These are phyloP conservation scores for Penicillium nucicola DNA, from an alignment of 495 filamentous ascomycete genomes.

Conservation along the genomic window DNA sequence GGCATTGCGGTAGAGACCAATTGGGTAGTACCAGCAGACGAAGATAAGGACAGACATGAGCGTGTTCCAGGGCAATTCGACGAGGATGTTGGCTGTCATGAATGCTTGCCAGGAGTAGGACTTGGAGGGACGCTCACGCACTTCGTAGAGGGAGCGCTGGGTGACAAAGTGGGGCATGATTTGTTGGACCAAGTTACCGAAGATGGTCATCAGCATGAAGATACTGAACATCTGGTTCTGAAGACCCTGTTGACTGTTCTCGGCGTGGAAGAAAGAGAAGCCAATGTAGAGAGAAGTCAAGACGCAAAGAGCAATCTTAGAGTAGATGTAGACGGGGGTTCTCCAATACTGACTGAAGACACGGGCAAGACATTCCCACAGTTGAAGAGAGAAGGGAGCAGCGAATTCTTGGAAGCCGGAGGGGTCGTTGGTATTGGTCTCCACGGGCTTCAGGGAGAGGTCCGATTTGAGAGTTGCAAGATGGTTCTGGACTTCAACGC, in stretches of 20 bases:
- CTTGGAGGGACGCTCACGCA: slow-evolving; percentile 68
- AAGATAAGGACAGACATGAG: slow-evolving; percentile 62
- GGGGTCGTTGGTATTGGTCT: slow-evolving; percentile 28
- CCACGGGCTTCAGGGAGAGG: slow-evolving; percentile 44
- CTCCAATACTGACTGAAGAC: slow-evolving; percentile 60
- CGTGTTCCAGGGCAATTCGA: slow-evolving; percentile 72
- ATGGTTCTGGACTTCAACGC: slow-evolving; percentile 61
- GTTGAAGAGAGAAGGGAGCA: slow-evolving; percentile 51
- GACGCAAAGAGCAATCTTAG: slow-evolving; percentile 55
- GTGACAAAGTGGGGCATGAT: slow-evolving; percentile 70
- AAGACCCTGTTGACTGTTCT: slow-evolving; percentile 73
- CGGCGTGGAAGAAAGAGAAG: slow-evolving; percentile 82
- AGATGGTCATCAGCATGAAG: slow-evolving; percentile 83
- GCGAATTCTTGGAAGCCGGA: slow-evolving; percentile 48
- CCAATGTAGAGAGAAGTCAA: slow-evolving; percentile 72
- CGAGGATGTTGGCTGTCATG: slow-evolving; percentile 63
- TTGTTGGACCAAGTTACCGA: slow-evolving; percentile 76
- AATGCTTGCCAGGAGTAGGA: slow-evolving; percentile 76
- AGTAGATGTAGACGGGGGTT: slow-evolving; percentile 56
- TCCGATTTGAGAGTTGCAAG: slow-evolving; percentile 65
- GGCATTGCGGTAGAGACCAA: slow-evolving; percentile 60
- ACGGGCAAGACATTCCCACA: slow-evolving; percentile 49
- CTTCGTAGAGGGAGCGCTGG: slow-evolving; percentile 66
- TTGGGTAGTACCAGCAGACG: slow-evolving; percentile 65
- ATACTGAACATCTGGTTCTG: slow-evolving; percentile 91